Evolutionary conservation across 441 rosid genomes (phyloP), one percentile per base, ranked within the genome.

Genomic region (Geranium incanum): DNA sequence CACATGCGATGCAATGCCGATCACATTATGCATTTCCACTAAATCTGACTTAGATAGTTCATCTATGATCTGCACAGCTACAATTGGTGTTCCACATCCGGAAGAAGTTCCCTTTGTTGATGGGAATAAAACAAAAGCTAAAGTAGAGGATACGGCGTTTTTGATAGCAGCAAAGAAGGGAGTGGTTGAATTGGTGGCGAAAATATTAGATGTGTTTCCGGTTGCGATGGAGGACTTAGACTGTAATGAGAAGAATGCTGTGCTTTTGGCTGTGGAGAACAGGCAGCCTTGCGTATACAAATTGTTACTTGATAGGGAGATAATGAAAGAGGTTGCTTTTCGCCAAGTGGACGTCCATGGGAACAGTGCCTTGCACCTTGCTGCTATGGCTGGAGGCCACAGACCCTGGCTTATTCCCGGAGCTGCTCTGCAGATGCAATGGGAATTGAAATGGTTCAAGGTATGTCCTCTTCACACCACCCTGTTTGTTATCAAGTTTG

Each of bases 381-480:
- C 88, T 7, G 85, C 83, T n/a, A 77, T 36, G 36, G 71, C 75
- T 0, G 78, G 86, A 8, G 76, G 50, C 8, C 60, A 71, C 65
- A 77, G 74, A 57, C 85, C 86, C 8, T 79, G 86, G 86, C 74
- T 73, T 5, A 82, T 80, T 63, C 82, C 81, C 0, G 84, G 85
- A 5, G 77, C 83, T 37, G 85, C 86, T 4, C 57, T 85, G 11
- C 84, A 83, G 36, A 83, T 85, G 86, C 82, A 85, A 70, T 80
- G 85, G 85, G 86, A 83, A 57, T 36, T 81, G 19, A 85, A 78
- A 75, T 85, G 86, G 88, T 48, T 7, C 48, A 41, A 41, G 9
- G 64, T 81, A 28, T 28, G 33, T 21, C 21, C 21, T 21, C 21
- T 21, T 21, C 21, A 21, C 21, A 21, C 21, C 21, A 21, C 21